Evolutionary conservation across 2,329 filamentous ascomycete species (phyloP), one percentile per base, ranked within the genome.

Genomic region (Curvularia spicifera): DNA sequence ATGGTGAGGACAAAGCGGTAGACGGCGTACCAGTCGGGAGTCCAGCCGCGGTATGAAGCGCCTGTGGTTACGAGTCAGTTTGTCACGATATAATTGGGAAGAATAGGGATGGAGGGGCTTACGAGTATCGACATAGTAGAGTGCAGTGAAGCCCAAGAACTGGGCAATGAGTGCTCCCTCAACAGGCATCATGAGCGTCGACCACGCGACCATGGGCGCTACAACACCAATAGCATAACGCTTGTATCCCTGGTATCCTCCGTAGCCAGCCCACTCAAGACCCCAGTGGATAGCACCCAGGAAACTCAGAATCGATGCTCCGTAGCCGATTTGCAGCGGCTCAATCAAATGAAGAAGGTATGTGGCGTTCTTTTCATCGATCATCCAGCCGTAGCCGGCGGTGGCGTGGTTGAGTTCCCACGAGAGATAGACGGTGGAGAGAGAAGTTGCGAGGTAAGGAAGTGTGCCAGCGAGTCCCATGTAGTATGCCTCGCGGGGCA

Each of bases 241-340:
- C 68, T 87, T 87, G 68, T 90, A 91, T 52, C 91, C 90, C 56
- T 90, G 88, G 61, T 84, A 69, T 71, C 85, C 78, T 77, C 88
- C 80, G 76, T 83, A 88, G 79, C 89, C 81, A 50, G 90, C 90
- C 76, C 89, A 96, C 78, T 97, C 93, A 18, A 97, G 83, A 55
- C 93, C 93, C 90, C 94, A 97, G 78, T 97, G 94, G 70, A 97
- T 88, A 33, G 93, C 93, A 44, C 94, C 94, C 1, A 97, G 85
- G 83, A 97, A 97, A 28, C 93, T 96, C 69, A 97, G 90, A 70
- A 97, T 95, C 57, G 96, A 87, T 47, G 93, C 94, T 54, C 94
- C 93, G 70, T 96, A 97, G 58, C 92, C 93, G 53, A 97, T 85
- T 78, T 97, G 94, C 52, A 97, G 80, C 12, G 93, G 93, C 79